Evolutionary conservation across 345 rosid genomes (phyloP), one percentile per base, ranked within the genome.

Genomic region (Firmiana major): DNA sequence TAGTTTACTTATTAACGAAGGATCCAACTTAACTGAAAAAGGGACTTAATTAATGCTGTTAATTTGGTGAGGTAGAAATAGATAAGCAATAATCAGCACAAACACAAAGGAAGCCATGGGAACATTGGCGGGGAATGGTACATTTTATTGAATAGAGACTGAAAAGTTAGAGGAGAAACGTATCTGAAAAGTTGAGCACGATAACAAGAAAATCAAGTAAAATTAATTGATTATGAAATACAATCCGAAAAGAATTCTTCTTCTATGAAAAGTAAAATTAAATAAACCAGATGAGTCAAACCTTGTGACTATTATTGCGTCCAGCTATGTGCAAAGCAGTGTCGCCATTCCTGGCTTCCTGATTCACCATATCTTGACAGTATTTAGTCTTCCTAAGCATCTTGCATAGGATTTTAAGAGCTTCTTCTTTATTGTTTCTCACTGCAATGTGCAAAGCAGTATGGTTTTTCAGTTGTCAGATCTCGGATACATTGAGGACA

Each of bases 391-490:
- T 19, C 22, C 73, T 54, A 6, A 54, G 58, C 81, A 78, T 54
- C 81, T 77, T 43, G 31, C 46, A 16, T 55, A 83, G 79, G 54
- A 77, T 19, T 66, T 72, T 45, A 9, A 79, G 65, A 65, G 80
- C 76, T 12, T 40, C 53, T 0, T 71, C 38, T 12, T 58, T 73
- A 13, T 38, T 0, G 63, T 42, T 66, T 19, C 22, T 68, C 4
- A 76, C 22, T 2, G 84, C 85, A 1, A 83, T 69, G 40, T 86
- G 84, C 63, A 78, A 28, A 17, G 62, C 81, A 43, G 78, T 83
- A n/a, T 46, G 81, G 68, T 1, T 59, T 16, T 17, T 45, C 10
- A 36, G 59, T 5, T 36, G 40, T 36, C 40, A 36, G 6, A 36
- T 36, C 40, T 36, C 0, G 4, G 5, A 5, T 36, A 36, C 40